phyloP scores from a whole-genome alignment of 805 yeast genomes.

The Isabelozyma rhagii region DNA sequence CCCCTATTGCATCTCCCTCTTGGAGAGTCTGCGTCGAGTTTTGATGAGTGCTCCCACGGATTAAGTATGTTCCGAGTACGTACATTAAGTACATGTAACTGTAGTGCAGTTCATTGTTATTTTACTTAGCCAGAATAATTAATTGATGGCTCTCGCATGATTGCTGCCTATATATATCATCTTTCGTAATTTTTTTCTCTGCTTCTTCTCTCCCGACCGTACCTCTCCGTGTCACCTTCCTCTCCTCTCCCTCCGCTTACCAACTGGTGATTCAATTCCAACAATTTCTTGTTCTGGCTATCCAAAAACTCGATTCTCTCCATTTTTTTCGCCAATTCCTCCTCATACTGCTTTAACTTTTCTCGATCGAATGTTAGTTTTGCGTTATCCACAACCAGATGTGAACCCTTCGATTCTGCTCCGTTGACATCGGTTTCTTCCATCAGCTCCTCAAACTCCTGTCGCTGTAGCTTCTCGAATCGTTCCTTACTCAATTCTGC shows the following conservation, averaged over 20 bases:
- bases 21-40: too few species aligned
- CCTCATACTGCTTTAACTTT: slow-evolving; percentile 15
- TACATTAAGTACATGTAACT: too few species aligned
- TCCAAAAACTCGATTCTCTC: slow-evolving; percentile 17
- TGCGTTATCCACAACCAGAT: slow-evolving; percentile 7
- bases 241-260: neutral
- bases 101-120: too few species aligned
- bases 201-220: neutral
- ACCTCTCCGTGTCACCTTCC: neutral
- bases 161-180: too few species aligned
- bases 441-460: slow-evolving; percentile 2
- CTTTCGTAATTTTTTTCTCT: neutral
- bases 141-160: too few species aligned
- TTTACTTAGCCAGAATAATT: too few species aligned
- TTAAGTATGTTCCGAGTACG: too few species aligned
- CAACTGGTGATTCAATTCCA: slow-evolving; percentile 30
- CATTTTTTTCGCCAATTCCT: slow-evolving; percentile 18
- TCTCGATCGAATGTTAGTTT: slow-evolving; percentile 12
- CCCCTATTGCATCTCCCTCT: too few species aligned
- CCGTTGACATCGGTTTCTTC: slow-evolving; percentile 6
- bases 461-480: slow-evolving; percentile 1
- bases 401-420: neutral
- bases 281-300: slow-evolving; percentile 24
- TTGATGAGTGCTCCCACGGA: too few species aligned
- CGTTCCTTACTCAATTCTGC: slow-evolving; percentile 16